phyloP scores from a whole-genome alignment of 352 stramenopile species.

The Pythium dissimile region DNA sequence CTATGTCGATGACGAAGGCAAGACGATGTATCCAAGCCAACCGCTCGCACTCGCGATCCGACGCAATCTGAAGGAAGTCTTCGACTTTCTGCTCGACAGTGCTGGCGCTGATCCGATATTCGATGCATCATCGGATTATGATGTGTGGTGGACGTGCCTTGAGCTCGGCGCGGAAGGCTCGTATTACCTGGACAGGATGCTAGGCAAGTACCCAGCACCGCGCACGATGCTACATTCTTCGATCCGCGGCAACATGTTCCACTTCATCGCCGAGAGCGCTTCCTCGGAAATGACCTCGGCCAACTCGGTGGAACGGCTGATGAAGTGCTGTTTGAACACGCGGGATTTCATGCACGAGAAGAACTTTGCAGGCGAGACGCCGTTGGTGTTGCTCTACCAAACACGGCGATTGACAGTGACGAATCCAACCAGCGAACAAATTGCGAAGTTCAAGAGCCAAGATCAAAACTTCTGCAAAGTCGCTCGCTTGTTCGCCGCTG shows the following conservation, averaged over 20 bases:
- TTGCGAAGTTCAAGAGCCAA: neutral
- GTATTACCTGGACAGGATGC: slow-evolving; percentile 40
- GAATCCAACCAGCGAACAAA: slow-evolving; percentile 17
- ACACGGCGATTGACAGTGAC: slow-evolving; percentile 13
- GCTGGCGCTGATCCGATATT: slow-evolving; percentile 31
- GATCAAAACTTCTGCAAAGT: slow-evolving; percentile 3
- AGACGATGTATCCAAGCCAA: slow-evolving; percentile 24
- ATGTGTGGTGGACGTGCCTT: slow-evolving; percentile 53
- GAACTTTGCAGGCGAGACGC: slow-evolving; percentile 34
- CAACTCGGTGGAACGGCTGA: slow-evolving; percentile 32
- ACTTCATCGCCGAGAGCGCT: slow-evolving; percentile 31
- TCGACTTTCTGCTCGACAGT: slow-evolving; percentile 44
- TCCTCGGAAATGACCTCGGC: slow-evolving; percentile 16
- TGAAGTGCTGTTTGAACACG: slow-evolving; percentile 27
- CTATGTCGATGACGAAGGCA: slow-evolving; percentile 29
- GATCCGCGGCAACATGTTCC: slow-evolving; percentile 52
- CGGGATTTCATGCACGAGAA: slow-evolving; percentile 40
- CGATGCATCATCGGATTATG: slow-evolving; percentile 27
- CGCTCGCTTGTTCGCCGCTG: neutral
- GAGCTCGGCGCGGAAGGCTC: slow-evolving; percentile 32
- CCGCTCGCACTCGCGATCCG: slow-evolving; percentile 56
- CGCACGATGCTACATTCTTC: slow-evolving; percentile 2
- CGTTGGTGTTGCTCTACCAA: slow-evolving; percentile 42
- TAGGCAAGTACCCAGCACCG: slow-evolving; percentile 29
- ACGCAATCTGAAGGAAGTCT: slow-evolving; percentile 31